Base-by-base conservation (phyloP, 148 eudicot species). In the Rhododendron henanense region DNA sequence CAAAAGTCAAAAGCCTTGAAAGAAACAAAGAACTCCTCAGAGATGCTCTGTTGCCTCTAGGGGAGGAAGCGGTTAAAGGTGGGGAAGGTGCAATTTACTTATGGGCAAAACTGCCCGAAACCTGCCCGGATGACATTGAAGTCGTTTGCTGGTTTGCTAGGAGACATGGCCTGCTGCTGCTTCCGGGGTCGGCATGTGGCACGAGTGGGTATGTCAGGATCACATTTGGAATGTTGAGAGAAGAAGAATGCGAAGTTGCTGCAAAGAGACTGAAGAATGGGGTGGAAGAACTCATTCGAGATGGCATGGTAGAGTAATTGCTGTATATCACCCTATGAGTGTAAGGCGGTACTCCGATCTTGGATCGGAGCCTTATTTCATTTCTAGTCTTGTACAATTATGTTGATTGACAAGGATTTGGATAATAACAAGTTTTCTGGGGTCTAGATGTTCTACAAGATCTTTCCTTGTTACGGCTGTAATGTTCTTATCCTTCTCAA, bases 181-280 rank as follows among this genome's bases (percentile, higher is more conserved):
- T 89, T 14, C 90, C 90, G 0, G 90, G 90, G 33, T 87, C 89
- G 6, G 85, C 90, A 4, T 89, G 89, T 31, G 89, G 90, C 0
- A 82, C 67, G n/a, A 85, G 85, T 3, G 89, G 90, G 65, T 89
- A 87, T 35, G 41, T 89, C 14, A n/a, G 71, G 71, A 65, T 65
- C 14, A 65, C 71, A 4, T 65, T 23, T 65, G 71, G 71, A 65
- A 88, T 86, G 65, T 63, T 87, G 86, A 87, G 50, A 75, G 90
- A 85, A 39, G 81, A 67, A 11, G 89, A 89, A 35, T 89, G 88
- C 14, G 81, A 81, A 39, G 48, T 78, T 18, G 90, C 90, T 33
- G 83, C 87, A 8, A 31, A 53, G 39, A 87, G 89, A 61, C 76
- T 89, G 50, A 84, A 71, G 78, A 39, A 82, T 51, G 90, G 90